phyloP scores from a whole-genome alignment of 2,329 filamentous ascomycete genomes.

The Dendrostoma leiphaemia region DNA sequence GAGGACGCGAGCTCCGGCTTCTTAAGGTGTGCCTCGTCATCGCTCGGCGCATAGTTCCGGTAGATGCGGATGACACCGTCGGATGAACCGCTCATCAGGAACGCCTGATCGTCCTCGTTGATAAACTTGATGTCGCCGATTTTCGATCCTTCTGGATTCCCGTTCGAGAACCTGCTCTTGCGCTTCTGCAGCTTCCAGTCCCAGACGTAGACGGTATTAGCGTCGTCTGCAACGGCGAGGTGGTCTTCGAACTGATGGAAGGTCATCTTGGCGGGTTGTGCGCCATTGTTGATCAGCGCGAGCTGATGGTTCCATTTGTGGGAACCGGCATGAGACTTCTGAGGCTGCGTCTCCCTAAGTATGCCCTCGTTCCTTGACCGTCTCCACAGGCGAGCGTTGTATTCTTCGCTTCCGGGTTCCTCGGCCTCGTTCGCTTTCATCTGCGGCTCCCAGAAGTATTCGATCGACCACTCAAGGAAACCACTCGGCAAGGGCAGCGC shows the following conservation, averaged over 20 bases:
- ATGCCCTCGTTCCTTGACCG: constrained; percentile 90
- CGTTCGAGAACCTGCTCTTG: constrained; percentile 86
- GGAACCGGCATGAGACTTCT: constrained; percentile 83
- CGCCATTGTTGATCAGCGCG: constrained; percentile 83
- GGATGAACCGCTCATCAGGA: constrained; percentile 91
- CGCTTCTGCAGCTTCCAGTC: constrained; percentile 81
- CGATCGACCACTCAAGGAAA: constrained; percentile 93
- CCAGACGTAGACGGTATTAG: constrained; percentile 88
- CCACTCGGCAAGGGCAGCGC: constrained; percentile 74
- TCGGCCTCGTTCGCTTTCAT: constrained; percentile 97
- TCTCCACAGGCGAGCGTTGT: constrained; percentile 92
- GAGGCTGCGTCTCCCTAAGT: constrained; percentile 85
- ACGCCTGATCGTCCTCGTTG: constrained; percentile 95
- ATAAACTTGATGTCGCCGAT: constrained; percentile 97
- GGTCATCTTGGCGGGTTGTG: constrained; percentile 87
- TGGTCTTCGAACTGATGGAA: constrained; percentile 99
- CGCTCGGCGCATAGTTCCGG: constrained; percentile 78
- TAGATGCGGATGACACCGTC: constrained; percentile 94
- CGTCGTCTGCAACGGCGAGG: constrained; percentile 87
- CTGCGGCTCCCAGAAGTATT: constrained; percentile 96
- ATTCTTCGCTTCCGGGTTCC: constrained; percentile 92
- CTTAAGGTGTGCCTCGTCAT: constrained; percentile 30
- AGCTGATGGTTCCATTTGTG: constrained; percentile 84
- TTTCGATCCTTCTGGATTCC: constrained; percentile 84
- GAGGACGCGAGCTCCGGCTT: constrained; percentile 83